Conservation (phyloP, 306 rosid genomes). For the Vigna nakashimae region DNA sequence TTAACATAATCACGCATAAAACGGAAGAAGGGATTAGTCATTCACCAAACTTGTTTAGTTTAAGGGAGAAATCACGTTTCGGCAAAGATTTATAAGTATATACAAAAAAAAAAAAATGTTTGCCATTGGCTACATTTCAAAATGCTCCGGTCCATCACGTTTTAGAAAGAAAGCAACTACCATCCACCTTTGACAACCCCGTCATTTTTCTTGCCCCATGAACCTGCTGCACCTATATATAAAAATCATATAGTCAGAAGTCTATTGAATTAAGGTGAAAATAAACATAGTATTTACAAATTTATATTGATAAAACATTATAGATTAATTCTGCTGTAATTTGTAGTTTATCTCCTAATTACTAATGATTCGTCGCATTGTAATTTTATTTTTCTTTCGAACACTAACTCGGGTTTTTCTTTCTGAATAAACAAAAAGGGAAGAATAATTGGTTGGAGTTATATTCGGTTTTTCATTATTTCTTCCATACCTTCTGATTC, state of each 20-base stretch:
- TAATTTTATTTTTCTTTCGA: neutral
- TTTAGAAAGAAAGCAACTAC: constrained; percentile 42
- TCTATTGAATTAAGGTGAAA: constrained; percentile 25
- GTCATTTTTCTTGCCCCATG: constrained; percentile 56
- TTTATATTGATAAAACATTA: constrained; percentile 7
- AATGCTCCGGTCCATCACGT: constrained; percentile 25
- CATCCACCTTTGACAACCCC: constrained; percentile 60
- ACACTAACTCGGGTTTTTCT: neutral
- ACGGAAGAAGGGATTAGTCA: constrained; percentile 16
- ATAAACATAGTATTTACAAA: neutral
- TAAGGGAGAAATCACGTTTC: constrained; percentile 9
- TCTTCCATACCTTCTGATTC: constrained; percentile 49
- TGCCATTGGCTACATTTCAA: constrained; percentile 1
- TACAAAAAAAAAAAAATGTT: neutral
- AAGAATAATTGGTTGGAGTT: neutral
- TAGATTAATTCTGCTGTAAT: neutral
- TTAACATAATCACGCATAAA: constrained; percentile 19
- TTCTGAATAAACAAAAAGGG: neutral
- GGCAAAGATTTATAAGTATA: constrained; percentile 22
- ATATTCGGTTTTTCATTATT: neutral
- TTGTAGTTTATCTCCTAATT: neutral
- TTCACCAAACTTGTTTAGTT: constrained; percentile 14
- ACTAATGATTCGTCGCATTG: neutral
- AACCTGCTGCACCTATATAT: constrained; percentile 49
- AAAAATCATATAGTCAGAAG: neutral